Conservation (phyloP, 257 asterid genomes). For the Pogostemon cablin region DNA sequence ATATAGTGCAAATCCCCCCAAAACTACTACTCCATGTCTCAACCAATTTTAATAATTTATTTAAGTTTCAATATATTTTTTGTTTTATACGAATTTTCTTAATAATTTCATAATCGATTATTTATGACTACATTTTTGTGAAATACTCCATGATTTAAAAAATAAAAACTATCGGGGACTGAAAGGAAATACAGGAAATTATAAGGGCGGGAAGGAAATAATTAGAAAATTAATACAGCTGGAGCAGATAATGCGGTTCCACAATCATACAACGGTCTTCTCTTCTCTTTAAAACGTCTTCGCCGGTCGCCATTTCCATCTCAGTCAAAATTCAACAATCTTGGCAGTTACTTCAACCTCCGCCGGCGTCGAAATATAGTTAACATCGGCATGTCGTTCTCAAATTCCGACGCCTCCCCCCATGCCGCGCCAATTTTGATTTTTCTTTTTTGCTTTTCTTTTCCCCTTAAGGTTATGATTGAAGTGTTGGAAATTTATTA, state of each 20-base stretch:
- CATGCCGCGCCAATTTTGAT: conserved; percentile 31
- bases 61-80: too few species aligned
- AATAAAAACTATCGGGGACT: not conserved
- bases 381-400: conserved; percentile 45
- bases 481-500: too few species aligned
- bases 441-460: not conserved
- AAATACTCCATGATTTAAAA: too few species aligned
- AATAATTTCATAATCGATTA: too few species aligned
- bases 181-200: not conserved
- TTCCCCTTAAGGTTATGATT: not conserved
- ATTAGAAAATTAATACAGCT: conserved; percentile 27
- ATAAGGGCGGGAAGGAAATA: conserved; percentile 18
- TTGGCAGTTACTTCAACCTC: conserved; percentile 3
- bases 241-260: conserved; percentile 68
- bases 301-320: conserved; percentile 25
- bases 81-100: too few species aligned
- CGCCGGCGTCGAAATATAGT: conserved; percentile 29
- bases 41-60: too few species aligned
- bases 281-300: conserved; percentile 51
- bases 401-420: conserved; percentile 62
- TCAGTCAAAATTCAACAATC: conserved; percentile 14
- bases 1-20: too few species aligned
- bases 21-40: too few species aligned
- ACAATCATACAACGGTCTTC: conserved; percentile 46
- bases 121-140: not conserved